Evolutionary conservation across 495 filamentous ascomycete genomes (phyloP).

Genomic region (Annulohypoxylon nitens): DNA sequence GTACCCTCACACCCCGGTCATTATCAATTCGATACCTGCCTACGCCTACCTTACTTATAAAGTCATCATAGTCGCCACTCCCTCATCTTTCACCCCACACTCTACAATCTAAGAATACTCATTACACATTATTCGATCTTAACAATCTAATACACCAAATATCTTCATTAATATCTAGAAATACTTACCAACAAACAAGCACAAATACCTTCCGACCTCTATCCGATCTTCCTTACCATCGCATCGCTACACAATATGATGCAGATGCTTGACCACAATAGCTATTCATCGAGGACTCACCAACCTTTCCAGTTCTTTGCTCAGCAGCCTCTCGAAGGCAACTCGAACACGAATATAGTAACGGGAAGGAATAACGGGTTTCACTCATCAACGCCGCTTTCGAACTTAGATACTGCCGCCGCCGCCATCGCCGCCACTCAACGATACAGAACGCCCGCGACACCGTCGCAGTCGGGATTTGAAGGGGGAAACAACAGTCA

Average conservation of each 20-base stretch:
- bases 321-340: constrained; percentile 33
- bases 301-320: constrained; percentile 37
- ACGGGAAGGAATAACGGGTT: constrained; percentile 26
- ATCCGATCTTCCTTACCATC: constrained; percentile 21
- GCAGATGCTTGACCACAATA: constrained; percentile 47
- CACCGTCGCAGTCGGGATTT: constrained; percentile 40
- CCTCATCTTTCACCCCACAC: constrained; percentile 42
- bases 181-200: constrained; percentile 17
- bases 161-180: constrained; percentile 28
- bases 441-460: constrained; percentile 47
- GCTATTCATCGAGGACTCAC: constrained; percentile 34
- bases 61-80: constrained; percentile 42
- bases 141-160: constrained; percentile 35
- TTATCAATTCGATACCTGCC: constrained; percentile 28
- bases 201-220: constrained; percentile 19
- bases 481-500: constrained; percentile 45
- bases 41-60: constrained; percentile 20
- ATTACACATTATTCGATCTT: constrained; percentile 11
- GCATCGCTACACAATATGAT: constrained; percentile 46
- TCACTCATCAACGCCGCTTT: constrained; percentile 43
- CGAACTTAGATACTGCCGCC: constrained; percentile 57
- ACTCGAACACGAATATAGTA: constrained; percentile 30
- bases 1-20: constrained; percentile 23
- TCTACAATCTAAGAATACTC: constrained; percentile 24
- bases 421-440: constrained; percentile 50